Evolutionary conservation across 306 rosid species (phyloP).

Genomic region (Chamaecrista fasciculata): DNA sequence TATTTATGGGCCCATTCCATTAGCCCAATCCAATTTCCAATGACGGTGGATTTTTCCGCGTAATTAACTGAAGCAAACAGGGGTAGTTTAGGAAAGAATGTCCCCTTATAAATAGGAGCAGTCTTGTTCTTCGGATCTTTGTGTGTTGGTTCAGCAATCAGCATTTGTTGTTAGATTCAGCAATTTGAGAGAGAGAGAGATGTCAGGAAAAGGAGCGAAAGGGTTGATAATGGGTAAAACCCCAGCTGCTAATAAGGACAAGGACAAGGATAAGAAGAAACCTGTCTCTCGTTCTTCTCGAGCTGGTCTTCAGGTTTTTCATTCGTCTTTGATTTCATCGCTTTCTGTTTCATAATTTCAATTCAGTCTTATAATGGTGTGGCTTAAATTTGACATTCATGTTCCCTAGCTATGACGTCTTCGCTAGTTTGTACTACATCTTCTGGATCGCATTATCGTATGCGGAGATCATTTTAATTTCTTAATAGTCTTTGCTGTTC

Average conservation of each 20-base stretch:
- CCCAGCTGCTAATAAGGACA: slow-evolving; percentile 48
- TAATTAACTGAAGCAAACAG: neutral
- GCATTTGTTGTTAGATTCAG: neutral
- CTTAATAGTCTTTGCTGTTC: neutral
- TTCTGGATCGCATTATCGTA: neutral
- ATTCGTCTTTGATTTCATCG: too few relatives aligned
- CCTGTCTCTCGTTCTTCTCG: slow-evolving; percentile 82
- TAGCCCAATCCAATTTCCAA: too few relatives aligned
- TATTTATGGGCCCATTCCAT: too few relatives aligned
- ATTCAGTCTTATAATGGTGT: neutral
- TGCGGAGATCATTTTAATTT: neutral
- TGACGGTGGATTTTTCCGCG: too few relatives aligned
- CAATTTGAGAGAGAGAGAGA: slow-evolving; percentile 22
- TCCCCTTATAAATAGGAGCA: neutral
- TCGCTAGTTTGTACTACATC: neutral
- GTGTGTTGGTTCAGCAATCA: neutral
- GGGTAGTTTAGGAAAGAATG: neutral
- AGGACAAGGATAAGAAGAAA: slow-evolving; percentile 67
- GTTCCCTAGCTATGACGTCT: neutral
- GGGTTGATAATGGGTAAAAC: slow-evolving; percentile 66
- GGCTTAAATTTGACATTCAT: neutral
- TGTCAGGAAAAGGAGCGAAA: slow-evolving; percentile 84
- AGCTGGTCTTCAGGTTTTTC: slow-evolving; percentile 74
- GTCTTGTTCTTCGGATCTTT: neutral
- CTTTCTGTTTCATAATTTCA: neutral